Percentiles rank a stretch among this genome's conserved stretches.
These are phyloP conservation scores for Penicillium salamii DNA, from an alignment of 495 filamentous ascomycete genomes.

Conservation along the genomic window DNA sequence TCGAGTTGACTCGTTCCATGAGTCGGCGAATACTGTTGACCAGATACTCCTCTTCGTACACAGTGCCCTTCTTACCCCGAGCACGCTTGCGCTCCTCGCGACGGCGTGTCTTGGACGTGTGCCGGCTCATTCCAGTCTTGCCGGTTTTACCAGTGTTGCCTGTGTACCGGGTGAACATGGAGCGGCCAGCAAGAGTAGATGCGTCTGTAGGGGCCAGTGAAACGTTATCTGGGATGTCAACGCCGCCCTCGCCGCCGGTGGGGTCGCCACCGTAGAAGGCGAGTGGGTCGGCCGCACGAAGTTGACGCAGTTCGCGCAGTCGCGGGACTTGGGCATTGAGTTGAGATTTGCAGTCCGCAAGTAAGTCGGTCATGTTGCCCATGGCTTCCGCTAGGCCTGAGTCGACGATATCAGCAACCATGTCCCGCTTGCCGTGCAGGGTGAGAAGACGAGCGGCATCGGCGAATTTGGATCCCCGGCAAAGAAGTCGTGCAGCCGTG, in stretches of 20 bases:
- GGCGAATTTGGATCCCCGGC: constrained; percentile 79
- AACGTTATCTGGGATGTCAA: constrained; percentile 84
- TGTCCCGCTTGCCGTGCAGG: constrained; percentile 42
- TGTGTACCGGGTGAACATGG: constrained; percentile 90
- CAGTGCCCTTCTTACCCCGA: constrained; percentile 87
- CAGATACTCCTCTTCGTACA: constrained; percentile 97
- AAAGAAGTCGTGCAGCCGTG: constrained; percentile 65
- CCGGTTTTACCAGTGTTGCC: constrained; percentile 66
- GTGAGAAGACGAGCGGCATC: constrained; percentile 74
- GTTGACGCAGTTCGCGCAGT: constrained; percentile 73
- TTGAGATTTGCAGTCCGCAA: constrained; percentile 88
- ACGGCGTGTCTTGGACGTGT: constrained; percentile 77
- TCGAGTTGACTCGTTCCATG: constrained; percentile 75
- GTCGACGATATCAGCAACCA: constrained; percentile 64
- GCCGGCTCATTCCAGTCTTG: constrained; percentile 66
- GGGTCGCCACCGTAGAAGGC: constrained; percentile 73
- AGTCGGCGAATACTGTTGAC: constrained; percentile 81
- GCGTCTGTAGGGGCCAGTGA: constrained; percentile 84
- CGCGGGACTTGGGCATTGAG: constrained; percentile 80
- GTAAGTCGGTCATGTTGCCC: constrained; percentile 75
- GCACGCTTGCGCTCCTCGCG: constrained; percentile 94
- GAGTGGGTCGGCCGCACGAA: constrained; percentile 77
- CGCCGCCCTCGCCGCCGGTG: constrained; percentile 45
- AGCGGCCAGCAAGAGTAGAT: constrained; percentile 65
- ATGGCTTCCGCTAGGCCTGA: constrained; percentile 72